Evolutionary conservation across 208 protist species (phyloP).

Genomic region (Acanthamoeba royreba): DNA sequence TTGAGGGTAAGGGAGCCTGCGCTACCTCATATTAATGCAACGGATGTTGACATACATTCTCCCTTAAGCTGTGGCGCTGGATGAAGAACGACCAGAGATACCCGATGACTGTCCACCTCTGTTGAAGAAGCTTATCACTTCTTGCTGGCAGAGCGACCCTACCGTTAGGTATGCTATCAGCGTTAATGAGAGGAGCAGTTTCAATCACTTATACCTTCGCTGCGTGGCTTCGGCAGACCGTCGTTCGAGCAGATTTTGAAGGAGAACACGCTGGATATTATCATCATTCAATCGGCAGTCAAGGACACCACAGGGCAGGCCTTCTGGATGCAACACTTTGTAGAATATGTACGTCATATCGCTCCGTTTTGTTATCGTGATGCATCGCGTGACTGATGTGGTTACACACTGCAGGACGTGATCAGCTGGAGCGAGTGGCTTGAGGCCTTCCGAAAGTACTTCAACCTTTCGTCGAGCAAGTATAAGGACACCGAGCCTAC

Average conservation of each 20-base stretch:
- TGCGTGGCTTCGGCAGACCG: neutral
- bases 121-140: neutral
- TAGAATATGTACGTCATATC: constrained; percentile 2
- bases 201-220: neutral
- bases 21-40: neutral
- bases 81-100: constrained; percentile 17
- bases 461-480: neutral
- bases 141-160: neutral
- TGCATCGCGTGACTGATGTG: neutral
- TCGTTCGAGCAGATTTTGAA: neutral
- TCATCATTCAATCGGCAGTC: neutral
- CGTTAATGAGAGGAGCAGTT: neutral
- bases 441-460: neutral
- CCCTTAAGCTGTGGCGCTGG: neutral
- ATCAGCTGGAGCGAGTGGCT: neutral
- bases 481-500: neutral
- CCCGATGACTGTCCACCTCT: neutral
- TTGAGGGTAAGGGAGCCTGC: neutral
- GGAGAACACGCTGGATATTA: neutral
- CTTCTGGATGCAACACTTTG: constrained; percentile 29
- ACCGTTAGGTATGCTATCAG: neutral
- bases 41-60: neutral
- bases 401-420: neutral
- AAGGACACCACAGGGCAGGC: constrained; percentile 10
- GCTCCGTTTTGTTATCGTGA: neutral